A percentile compares a stretch with the other conserved stretches of the same genome.
Evolutionary conservation across 2,329 filamentous ascomycete genomes (phyloP).

Genomic region (Colletotrichum sp.): DNA sequence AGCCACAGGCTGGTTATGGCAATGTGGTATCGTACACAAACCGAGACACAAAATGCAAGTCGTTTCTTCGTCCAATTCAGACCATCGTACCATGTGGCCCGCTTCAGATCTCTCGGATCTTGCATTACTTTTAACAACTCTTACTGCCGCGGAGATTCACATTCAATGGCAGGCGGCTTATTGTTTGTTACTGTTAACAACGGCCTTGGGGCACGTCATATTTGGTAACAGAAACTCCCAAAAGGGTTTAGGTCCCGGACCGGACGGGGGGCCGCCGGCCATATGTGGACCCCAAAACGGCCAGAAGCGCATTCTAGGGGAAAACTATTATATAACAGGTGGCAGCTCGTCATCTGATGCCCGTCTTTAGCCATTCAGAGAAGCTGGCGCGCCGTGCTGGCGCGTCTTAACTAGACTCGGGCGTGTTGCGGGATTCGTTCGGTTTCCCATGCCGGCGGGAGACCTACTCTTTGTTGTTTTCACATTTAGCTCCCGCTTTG

Average conservation of each 20-base stretch:
- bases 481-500: background rate
- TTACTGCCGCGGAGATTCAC: conserved; percentile 30
- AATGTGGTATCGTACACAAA: background rate
- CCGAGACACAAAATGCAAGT: background rate
- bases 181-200: background rate
- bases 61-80: background rate
- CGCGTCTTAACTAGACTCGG: background rate
- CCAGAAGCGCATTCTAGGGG: background rate
- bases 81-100: background rate
- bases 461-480: background rate
- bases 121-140: conserved; percentile 2
- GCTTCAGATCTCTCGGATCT: background rate
- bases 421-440: background rate
- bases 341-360: conserved; percentile 2
- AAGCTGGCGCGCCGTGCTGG: background rate
- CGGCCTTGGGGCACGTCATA: conserved; percentile 21
- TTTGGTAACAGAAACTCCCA: conserved; percentile 32
- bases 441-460: background rate
- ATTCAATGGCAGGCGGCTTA: conserved; percentile 17
- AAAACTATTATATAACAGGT: conserved; percentile 19
- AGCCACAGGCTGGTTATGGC: background rate
- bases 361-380: background rate
- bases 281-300: conserved; percentile 2
- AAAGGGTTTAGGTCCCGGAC: conserved; percentile 20
- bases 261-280: conserved; percentile 5